Conservation (phyloP, 1,139 yeast genomes). For the Blastobotrys aristatus region DNA sequence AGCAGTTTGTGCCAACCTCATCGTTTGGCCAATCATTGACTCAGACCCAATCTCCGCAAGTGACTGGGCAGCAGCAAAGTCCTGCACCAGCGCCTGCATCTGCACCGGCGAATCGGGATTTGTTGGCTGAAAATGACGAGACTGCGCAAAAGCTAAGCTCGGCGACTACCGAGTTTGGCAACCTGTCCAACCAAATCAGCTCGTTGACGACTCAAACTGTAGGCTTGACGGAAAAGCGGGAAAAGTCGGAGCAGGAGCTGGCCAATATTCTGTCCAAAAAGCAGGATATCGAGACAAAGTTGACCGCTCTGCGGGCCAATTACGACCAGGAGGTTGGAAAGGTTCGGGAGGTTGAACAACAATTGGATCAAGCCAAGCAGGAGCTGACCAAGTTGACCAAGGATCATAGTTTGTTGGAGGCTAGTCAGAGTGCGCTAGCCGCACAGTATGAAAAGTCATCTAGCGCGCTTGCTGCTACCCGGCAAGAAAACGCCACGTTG, state of each 20-base stretch:
- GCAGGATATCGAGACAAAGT: conserved; percentile 64
- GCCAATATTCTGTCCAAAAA: conserved; percentile 58
- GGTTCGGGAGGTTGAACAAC: conserved; percentile 60
- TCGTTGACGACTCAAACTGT: conserved; percentile 74
- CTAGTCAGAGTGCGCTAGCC: conserved; percentile 69
- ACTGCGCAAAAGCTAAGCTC: conserved; percentile 65
- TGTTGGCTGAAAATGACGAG: conserved; percentile 51
- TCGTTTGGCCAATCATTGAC: conserved; percentile 60
- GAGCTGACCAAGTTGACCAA: conserved; percentile 72
- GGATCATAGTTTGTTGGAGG: conserved; percentile 76
- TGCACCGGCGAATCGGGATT: conserved; percentile 40
- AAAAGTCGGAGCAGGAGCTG: conserved; percentile 72
- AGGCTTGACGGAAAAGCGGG: conserved; percentile 62
- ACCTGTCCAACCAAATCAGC: conserved; percentile 76
- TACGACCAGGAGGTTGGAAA: conserved; percentile 70
- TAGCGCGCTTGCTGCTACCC: conserved; percentile 55
- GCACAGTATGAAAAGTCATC: conserved; percentile 61
- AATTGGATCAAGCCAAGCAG: conserved; percentile 52
- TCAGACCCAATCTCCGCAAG: conserved; percentile 20
- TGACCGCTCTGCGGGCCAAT: conserved; percentile 58
- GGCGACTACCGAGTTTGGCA: conserved; percentile 83
- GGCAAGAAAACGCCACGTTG: conserved; percentile 57
- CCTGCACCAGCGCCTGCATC: conserved; percentile 8
- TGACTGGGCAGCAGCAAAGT: conserved; percentile 2
- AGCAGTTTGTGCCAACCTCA: conserved; percentile 54